Conservation (phyloP, 192 early-diverging fungal genomes). For the Coemansia sp. region DNA sequence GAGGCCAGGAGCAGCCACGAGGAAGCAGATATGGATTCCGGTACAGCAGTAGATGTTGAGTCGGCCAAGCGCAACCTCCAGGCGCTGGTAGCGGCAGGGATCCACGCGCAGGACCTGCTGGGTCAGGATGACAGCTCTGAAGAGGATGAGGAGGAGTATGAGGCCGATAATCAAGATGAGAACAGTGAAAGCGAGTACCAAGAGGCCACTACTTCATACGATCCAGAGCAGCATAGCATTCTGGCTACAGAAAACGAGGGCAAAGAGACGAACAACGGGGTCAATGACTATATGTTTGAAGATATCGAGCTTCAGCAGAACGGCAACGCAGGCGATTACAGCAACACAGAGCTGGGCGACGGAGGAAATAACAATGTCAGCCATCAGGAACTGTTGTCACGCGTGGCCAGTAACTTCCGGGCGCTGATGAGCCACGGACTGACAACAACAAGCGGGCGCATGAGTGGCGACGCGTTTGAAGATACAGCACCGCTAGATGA, state of each 20-base stretch:
- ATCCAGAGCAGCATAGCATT: neutral
- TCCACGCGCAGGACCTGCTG: conserved; percentile 42
- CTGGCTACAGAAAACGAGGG: conserved; percentile 2
- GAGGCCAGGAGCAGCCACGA: neutral
- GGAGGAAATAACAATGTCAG: neutral
- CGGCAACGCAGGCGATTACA: neutral
- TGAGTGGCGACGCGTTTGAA: conserved; percentile 12
- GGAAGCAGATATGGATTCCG: neutral
- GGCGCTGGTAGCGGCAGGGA: conserved; percentile 46
- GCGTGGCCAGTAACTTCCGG: conserved; percentile 47
- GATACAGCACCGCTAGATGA: conserved; percentile 24
- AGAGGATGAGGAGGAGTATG: conserved; percentile 16
- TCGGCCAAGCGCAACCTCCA: conserved; percentile 49
- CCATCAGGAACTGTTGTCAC: conserved; percentile 40
- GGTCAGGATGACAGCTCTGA: conserved; percentile 18
- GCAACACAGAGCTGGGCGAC: neutral
- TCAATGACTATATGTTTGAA: conserved; percentile 2
- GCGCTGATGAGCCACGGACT: conserved; percentile 43
- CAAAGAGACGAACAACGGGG: neutral
- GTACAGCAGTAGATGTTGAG: conserved; percentile 33
- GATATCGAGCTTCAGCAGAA: neutral
- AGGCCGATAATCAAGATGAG: conserved; percentile 9
- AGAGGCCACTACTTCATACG: neutral
- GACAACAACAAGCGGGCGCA: conserved; percentile 8
- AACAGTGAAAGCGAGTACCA: neutral